Conservation (phyloP, 352 stramenopile species). For the Phytophthora boehmeriae region DNA sequence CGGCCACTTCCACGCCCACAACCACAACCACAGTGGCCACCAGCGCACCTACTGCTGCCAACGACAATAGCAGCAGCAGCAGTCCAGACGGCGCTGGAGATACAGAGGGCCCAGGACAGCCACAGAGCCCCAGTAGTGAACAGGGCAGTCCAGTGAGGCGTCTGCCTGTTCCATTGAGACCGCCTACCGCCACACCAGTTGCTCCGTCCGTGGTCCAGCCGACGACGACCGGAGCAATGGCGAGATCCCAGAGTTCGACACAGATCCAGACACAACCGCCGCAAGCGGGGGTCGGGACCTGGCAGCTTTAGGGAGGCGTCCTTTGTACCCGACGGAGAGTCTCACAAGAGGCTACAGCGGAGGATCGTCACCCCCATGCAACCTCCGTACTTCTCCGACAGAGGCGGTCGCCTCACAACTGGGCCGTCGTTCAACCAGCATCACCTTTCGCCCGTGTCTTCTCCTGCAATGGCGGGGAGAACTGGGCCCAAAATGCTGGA, state of each 20-base stretch:
- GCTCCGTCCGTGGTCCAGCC: background rate
- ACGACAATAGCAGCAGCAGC: slow-evolving; percentile 7
- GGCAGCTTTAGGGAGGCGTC: slow-evolving; percentile 17
- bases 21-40: background rate
- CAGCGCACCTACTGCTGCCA: background rate
- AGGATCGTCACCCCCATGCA: slow-evolving; percentile 22
- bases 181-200: slow-evolving; percentile 4
- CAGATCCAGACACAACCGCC: slow-evolving; percentile 10
- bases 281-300: slow-evolving; percentile 11
- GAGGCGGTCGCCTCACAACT: slow-evolving; percentile 22
- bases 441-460: slow-evolving; percentile 33
- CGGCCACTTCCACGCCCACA: slow-evolving; percentile 5
- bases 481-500: slow-evolving; percentile 15
- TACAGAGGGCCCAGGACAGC: background rate
- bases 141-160: slow-evolving; percentile 43
- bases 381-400: slow-evolving; percentile 21
- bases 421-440: slow-evolving; percentile 23
- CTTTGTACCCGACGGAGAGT: slow-evolving; percentile 18
- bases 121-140: slow-evolving; percentile 27
- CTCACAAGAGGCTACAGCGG: background rate
- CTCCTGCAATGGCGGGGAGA: slow-evolving; percentile 33
- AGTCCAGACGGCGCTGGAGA: slow-evolving; percentile 11
- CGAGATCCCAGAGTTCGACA: slow-evolving; percentile 1
- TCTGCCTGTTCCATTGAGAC: slow-evolving; percentile 43
- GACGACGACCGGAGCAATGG: slow-evolving; percentile 1